Percentiles rank a stretch among this genome's conserved stretches.
Evolutionary conservation across 1,139 yeast genomes (phyloP).

Genomic region (Nakaseomyces sp.): DNA sequence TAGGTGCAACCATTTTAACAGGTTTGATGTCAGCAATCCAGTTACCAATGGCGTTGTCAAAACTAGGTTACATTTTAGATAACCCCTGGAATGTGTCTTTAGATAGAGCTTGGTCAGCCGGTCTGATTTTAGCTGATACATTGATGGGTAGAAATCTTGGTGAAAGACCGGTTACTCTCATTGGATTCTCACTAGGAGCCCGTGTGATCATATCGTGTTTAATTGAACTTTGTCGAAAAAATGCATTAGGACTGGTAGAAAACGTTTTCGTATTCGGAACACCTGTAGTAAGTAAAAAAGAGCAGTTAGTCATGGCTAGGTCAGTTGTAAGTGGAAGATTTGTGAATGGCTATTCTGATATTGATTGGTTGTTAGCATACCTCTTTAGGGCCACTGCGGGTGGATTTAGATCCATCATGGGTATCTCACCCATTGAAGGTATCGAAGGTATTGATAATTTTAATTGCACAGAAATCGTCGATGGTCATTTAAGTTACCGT

Average conservation of each 20-base stretch:
- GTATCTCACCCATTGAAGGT: constrained; percentile 66
- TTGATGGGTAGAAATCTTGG: constrained; percentile 81
- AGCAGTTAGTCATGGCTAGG: constrained; percentile 70
- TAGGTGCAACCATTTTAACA: constrained; percentile 86
- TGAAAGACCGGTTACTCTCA: constrained; percentile 81
- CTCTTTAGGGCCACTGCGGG: constrained; percentile 93
- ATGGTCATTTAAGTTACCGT: constrained; percentile 96
- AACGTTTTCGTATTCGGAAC: constrained; percentile 84
- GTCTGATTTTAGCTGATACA: constrained; percentile 84
- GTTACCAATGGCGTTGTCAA: constrained; percentile 83
- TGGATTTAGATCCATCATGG: constrained; percentile 83
- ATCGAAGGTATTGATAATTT: constrained; percentile 67
- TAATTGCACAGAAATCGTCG: constrained; percentile 79
- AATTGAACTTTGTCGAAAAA: constrained; percentile 73
- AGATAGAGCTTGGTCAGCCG: constrained; percentile 97
- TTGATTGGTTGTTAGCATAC: constrained; percentile 96
- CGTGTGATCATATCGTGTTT: constrained; percentile 87
- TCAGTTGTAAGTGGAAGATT: constrained; percentile 87
- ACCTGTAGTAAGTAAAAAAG: constrained; percentile 72
- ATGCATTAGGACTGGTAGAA: constrained; percentile 83
- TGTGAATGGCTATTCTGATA: constrained; percentile 81
- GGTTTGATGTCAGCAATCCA: constrained; percentile 95
- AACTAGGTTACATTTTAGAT: constrained; percentile 80
- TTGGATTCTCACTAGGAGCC: constrained; percentile 92
- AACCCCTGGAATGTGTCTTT: constrained; percentile 98